Evolutionary conservation across 441 rosid genomes (phyloP).

Genomic region (Isatis lusitanica): DNA sequence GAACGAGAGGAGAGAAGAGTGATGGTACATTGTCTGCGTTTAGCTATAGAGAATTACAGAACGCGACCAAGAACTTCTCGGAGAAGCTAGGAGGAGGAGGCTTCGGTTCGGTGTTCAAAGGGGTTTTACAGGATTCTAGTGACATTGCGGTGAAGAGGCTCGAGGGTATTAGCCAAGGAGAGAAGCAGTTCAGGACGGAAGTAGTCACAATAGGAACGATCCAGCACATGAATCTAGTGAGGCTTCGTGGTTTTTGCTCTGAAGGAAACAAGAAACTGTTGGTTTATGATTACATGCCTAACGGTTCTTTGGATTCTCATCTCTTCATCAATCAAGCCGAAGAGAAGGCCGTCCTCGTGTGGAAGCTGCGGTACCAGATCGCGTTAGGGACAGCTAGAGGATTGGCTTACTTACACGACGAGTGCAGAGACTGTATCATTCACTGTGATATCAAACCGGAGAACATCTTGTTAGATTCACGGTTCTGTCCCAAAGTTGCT

Average conservation of each 20-base stretch:
- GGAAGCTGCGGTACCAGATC: conserved; percentile 57
- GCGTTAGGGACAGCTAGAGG: conserved; percentile 76
- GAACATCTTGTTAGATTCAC: conserved; percentile 65
- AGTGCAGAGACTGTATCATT: conserved; percentile 78
- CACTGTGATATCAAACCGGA: conserved; percentile 86
- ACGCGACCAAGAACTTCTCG: conserved; percentile 60
- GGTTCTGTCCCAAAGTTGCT: conserved; percentile 65
- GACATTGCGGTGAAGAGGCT: conserved; percentile 72
- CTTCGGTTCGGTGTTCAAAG: conserved; percentile 80
- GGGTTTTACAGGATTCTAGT: conserved; percentile 53
- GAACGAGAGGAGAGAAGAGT: conserved; percentile 31
- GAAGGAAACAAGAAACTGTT: conserved; percentile 53
- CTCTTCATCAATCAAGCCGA: conserved; percentile 35
- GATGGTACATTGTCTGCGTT: conserved; percentile 68
- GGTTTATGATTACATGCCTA: conserved; percentile 75
- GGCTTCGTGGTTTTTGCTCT: conserved; percentile 73
- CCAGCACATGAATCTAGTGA: conserved; percentile 74
- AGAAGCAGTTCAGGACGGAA: conserved; percentile 76
- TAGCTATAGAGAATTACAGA: conserved; percentile 59
- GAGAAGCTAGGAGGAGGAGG: conserved; percentile 74
- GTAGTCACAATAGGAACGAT: conserved; percentile 72
- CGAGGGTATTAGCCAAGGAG: conserved; percentile 62
- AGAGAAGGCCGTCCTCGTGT: conserved; percentile 37
- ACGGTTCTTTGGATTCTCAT: conserved; percentile 60
- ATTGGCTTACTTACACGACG: conserved; percentile 68